Percentiles rank a stretch among this genome's conserved stretches.
phyloP scores from a whole-genome alignment of 2,329 filamentous ascomycete genomes.

The Neurospora sp. region DNA sequence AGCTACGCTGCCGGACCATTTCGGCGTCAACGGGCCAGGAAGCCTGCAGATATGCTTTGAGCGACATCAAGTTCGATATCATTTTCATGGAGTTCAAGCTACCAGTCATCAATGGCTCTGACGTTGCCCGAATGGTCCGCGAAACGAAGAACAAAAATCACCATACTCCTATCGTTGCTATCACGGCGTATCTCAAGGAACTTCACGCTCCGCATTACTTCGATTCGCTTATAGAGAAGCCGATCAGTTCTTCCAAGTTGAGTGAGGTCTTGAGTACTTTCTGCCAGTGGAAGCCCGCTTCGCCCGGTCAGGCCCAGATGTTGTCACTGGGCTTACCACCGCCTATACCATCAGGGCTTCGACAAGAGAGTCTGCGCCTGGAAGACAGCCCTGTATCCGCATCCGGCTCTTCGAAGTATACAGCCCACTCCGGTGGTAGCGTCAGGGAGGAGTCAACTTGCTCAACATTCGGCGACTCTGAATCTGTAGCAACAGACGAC shows the following conservation, averaged over 20 bases:
- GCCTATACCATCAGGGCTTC: conserved; percentile 52
- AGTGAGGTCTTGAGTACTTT: conserved; percentile 78
- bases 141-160: conserved; percentile 94
- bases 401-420: conserved; percentile 63
- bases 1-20: conserved; percentile 87
- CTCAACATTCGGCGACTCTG: conserved; percentile 79
- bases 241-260: conserved; percentile 83
- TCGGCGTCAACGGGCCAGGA: conserved; percentile 84
- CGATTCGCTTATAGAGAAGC: conserved; percentile 91
- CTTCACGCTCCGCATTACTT: conserved; percentile 92
- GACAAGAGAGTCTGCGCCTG: conserved; percentile 50
- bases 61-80: conserved; percentile 96
- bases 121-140: conserved; percentile 94
- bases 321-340: conserved; percentile 40
- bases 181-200: conserved; percentile 97
- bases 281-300: conserved; percentile 86
- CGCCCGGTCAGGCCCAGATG: conserved; percentile 33
- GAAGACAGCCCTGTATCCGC: conserved; percentile 85
- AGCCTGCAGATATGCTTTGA: conserved; percentile 85
- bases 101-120: conserved; percentile 87
- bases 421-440: conserved; percentile 60
- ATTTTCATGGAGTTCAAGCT: conserved; percentile 97
- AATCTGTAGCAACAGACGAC: conserved; percentile 69
- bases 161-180: conserved; percentile 88
- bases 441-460: conserved; percentile 81